Conservation (phyloP, 495 filamentous ascomycete species). For the Aspergillus affinis region DNA sequence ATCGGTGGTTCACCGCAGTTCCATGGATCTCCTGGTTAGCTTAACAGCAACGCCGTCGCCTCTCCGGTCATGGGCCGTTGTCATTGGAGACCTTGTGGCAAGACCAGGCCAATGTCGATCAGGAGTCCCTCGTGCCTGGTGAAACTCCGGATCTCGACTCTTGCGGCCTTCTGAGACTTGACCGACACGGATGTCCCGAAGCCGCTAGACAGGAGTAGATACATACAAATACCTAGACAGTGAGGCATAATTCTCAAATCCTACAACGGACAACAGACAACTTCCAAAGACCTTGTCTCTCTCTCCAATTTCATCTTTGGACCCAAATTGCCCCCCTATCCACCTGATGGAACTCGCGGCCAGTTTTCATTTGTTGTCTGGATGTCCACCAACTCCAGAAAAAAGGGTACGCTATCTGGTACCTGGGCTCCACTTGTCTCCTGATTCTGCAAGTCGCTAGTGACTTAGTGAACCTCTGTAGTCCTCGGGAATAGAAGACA, state of each 20-base stretch:
- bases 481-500: background rate
- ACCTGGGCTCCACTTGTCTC: background rate
- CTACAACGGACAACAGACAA: background rate
- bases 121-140: background rate
- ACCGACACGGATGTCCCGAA: background rate
- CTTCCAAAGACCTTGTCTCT: background rate
- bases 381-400: background rate
- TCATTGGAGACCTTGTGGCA: background rate
- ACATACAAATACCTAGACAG: no score
- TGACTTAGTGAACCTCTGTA: background rate
- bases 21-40: background rate
- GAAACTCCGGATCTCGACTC: background rate
- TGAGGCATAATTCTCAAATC: no score
- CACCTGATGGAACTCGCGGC: background rate
- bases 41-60: background rate
- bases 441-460: background rate
- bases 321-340: background rate
- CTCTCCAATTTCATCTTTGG: background rate
- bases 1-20: background rate
- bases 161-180: background rate
- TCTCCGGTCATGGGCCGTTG: background rate
- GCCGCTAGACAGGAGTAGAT: no score
- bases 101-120: background rate
- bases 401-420: background rate
- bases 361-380: background rate